Base-by-base conservation (phyloP, 768 basidiomycete species). In the Panellus pusillus region DNA sequence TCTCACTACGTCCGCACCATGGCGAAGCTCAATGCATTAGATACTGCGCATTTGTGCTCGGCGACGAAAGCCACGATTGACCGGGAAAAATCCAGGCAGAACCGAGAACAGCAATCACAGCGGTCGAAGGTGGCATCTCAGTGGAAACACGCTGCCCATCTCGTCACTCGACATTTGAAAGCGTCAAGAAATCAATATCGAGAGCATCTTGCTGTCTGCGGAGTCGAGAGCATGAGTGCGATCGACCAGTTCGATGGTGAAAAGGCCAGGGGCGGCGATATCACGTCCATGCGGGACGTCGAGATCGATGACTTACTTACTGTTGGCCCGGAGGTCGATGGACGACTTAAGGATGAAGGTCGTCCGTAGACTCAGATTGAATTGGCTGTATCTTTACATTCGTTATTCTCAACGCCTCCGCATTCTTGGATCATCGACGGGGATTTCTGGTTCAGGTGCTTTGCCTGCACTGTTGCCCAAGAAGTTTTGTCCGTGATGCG, bases 191-290 rank as follows among this genome's bases (percentile, higher is more conserved):
- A 67, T 20, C 84, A 87, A 63, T 84, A 87, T 65, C 72, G 70
- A 58, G 75, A 83, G 48, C 75, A 84, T 45, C 72, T 91, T 58
- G 77, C 78, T 49, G 75, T 91, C 20, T 75, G 81, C 11, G 72
- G 74, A 32, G 74, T 78, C 37, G 89, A 93, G 66, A 84, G 93
- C 63, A 91, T 94, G 91, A 84, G 80, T 58, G 65, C 63, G 7
- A 83, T 94, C 0, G 92, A 96, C 66, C 78, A 78, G 41, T 89
- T 83, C 65, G 84, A 91, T 61, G 89, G 89, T 12, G 51, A 37
- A 61, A 70, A 48, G 70, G 68, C 45, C 69, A 72, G 31, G 69
- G 81, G 37, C 70, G 63, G 57, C 78, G 77, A 42, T 46, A 61
- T 38, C 59, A 60, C 47, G 44, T 12, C 37, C 57, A 63, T 54